Percentiles rank a stretch among this genome's conserved stretches.
These are phyloP conservation scores for Pharus latifolius DNA, from an alignment of 176 grass and related monocot genomes.

Conservation along the genomic window DNA sequence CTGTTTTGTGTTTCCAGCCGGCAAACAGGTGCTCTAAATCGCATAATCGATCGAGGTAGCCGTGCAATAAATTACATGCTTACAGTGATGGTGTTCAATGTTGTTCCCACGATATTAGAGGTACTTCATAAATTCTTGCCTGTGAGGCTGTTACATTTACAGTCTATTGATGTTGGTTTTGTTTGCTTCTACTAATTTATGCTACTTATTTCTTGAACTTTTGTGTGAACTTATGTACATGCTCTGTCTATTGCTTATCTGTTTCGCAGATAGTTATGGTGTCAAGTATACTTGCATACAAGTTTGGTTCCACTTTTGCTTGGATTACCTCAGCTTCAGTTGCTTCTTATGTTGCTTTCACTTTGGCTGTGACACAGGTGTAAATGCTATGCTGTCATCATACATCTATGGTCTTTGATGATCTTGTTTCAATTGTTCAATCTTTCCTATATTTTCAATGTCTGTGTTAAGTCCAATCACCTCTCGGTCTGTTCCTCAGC, in stretches of 20 bases:
- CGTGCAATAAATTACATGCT: constrained; percentile 96
- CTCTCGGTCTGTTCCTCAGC: neutral
- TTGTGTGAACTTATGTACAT: constrained; percentile 7
- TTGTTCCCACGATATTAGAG: constrained; percentile 93
- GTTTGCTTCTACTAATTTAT: constrained; percentile 8
- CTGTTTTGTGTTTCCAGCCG: constrained; percentile 61
- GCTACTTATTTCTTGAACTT: neutral
- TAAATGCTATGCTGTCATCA: constrained; percentile 3
- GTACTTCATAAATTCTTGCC: constrained; percentile 27
- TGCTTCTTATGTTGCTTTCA: constrained; percentile 89
- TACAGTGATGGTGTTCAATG: constrained; percentile 94
- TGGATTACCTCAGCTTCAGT: constrained; percentile 99
- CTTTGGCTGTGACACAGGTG: constrained; percentile 90
- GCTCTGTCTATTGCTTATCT: constrained; percentile 8
- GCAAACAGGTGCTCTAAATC: constrained; percentile 93
- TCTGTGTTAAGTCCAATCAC: neutral
- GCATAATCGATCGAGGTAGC: constrained; percentile 94
- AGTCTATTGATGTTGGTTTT: neutral
- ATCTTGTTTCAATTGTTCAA: constrained; percentile 1
- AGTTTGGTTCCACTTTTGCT: constrained; percentile 89
- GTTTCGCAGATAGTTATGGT: constrained; percentile 86
- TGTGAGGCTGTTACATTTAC: neutral
- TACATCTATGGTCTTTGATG: neutral
- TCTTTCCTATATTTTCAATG: constrained; percentile 9
- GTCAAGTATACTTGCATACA: constrained; percentile 92